Percentiles rank a stretch among this genome's conserved stretches.
These are phyloP conservation scores for Podospora anserina DNA, from an alignment of 495 filamentous ascomycete species.

Conservation along the genomic window DNA sequence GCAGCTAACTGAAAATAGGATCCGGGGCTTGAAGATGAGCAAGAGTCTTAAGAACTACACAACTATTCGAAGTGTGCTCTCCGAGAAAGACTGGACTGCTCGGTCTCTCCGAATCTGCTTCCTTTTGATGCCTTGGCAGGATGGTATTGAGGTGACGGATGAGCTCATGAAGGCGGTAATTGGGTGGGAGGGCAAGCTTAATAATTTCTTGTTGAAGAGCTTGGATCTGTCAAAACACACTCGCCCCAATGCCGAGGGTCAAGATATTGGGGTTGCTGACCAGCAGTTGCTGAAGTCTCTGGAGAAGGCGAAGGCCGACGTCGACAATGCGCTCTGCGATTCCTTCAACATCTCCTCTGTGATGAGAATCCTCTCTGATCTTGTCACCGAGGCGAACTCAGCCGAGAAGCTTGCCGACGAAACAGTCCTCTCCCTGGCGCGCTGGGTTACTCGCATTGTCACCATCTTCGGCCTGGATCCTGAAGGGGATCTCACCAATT, in stretches of 20 bases:
- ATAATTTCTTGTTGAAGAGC: slow-evolving; percentile 72
- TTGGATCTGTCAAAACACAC: slow-evolving; percentile 26
- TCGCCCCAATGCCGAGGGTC: slow-evolving; percentile 12
- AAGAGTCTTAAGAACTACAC: slow-evolving; percentile 81
- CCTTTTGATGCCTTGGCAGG: slow-evolving; percentile 69
- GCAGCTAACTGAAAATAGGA: slow-evolving; percentile 30
- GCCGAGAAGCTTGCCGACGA: slow-evolving; percentile 47
- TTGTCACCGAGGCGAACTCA: slow-evolving; percentile 61
- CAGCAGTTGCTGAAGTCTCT: slow-evolving; percentile 36
- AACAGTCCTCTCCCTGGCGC: slow-evolving; percentile 49
- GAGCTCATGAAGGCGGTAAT: slow-evolving; percentile 61
- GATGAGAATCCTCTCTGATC: slow-evolving; percentile 61
- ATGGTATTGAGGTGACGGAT: slow-evolving; percentile 71
- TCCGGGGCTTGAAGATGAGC: slow-evolving; percentile 75
- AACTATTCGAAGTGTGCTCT: slow-evolving; percentile 66
- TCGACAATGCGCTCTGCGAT: slow-evolving; percentile 62
- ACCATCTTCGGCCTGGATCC: slow-evolving; percentile 68
- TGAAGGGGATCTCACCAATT: slow-evolving; percentile 41
- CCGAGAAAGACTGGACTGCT: slow-evolving; percentile 54
- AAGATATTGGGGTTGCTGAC: slow-evolving; percentile 22
- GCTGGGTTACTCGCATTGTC: slow-evolving; percentile 66
- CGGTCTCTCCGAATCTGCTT: slow-evolving; percentile 68
- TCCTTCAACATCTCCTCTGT: slow-evolving; percentile 70
- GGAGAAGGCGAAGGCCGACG: slow-evolving; percentile 50
- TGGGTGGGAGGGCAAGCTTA: slow-evolving; percentile 66